Conservation (phyloP, 768 basidiomycete species). For the Cyclocybe aegerita region DNA sequence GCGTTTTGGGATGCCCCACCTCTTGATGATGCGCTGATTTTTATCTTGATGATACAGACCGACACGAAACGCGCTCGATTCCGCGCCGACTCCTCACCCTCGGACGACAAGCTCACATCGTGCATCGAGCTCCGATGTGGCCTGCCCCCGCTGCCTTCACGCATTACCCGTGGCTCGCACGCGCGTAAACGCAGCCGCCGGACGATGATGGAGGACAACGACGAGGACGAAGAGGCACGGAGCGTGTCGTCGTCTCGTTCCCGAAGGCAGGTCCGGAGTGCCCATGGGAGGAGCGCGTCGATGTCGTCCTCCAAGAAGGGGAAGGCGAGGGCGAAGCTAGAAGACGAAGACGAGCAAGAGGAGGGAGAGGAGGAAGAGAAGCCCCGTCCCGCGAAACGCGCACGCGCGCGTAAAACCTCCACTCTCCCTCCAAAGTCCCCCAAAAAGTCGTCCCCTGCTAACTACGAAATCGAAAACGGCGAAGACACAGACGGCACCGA, state of each 20-base stretch:
- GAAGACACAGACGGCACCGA: constrained; percentile 3
- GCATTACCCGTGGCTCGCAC: constrained; percentile 17
- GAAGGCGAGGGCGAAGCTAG: constrained; percentile 1
- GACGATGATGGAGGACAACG: constrained; percentile 10
- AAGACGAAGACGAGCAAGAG: constrained; percentile 1
- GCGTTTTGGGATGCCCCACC: no score
- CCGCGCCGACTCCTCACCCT: constrained; percentile 68
- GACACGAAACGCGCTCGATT: constrained; percentile 77
- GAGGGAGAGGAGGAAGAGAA: constrained; percentile 17
- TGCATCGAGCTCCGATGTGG: constrained; percentile 60
- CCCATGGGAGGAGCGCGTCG: neutral
- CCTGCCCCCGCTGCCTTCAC: constrained; percentile 31
- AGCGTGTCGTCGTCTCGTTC: constrained; percentile 10
- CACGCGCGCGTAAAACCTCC: constrained; percentile 4
- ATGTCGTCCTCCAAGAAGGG: constrained; percentile 2
- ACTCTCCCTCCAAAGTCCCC: neutral
- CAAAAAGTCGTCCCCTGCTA: neutral
- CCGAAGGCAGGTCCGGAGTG: neutral
- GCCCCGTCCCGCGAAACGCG: constrained; percentile 16
- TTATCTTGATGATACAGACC: constrained; percentile 41
- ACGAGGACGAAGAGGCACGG: constrained; percentile 7
- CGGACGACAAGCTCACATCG: constrained; percentile 66
- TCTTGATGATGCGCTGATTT: no score
- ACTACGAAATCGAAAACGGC: neutral
- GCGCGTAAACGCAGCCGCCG: constrained; percentile 28